A percentile compares a stretch with the other conserved stretches of the same genome.
Evolutionary conservation across 1,284 basidiomycete species (phyloP).

Genomic region (Pulchroboletus neoregius): DNA sequence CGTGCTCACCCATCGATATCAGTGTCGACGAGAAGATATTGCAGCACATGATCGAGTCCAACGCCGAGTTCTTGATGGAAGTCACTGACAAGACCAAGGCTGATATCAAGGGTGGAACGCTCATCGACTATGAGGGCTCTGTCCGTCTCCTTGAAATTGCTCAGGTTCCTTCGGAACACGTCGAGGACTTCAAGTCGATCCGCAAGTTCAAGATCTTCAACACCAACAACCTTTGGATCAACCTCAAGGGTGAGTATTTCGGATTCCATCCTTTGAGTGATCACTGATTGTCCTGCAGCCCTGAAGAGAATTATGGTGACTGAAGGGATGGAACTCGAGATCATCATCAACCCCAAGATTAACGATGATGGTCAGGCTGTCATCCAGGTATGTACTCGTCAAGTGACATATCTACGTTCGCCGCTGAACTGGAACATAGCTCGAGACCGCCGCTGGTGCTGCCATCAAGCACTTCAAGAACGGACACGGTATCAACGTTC

Average conservation of each 20-base stretch:
- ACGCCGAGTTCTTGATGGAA: conserved; percentile 96
- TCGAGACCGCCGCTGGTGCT: conserved; percentile 97
- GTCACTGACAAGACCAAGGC: conserved; percentile 99
- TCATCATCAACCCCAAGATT: conserved; percentile 93
- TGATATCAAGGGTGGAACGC: conserved; percentile 99
- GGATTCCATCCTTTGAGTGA: background rate
- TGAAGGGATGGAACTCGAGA: conserved; percentile 88
- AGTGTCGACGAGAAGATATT: conserved; percentile 81
- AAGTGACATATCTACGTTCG: background rate
- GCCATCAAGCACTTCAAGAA: conserved; percentile 97
- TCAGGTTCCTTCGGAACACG: conserved; percentile 96
- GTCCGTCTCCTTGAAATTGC: conserved; percentile 97
- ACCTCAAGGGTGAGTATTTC: conserved; percentile 61
- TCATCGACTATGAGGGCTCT: conserved; percentile 94
- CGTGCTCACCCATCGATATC: conserved; percentile 8
- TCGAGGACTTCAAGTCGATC: conserved; percentile 97
- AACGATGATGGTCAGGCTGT: conserved; percentile 88
- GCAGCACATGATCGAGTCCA: conserved; percentile 86
- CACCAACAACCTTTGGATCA: conserved; percentile 98
- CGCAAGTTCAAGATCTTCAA: conserved; percentile 97
- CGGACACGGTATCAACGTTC: conserved; percentile 97
- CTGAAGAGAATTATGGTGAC: conserved; percentile 94
- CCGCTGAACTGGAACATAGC: conserved; percentile 46
- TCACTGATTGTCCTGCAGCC: conserved; percentile 38
- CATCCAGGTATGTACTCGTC: conserved; percentile 46